phyloP scores from a whole-genome alignment of 2,329 filamentous ascomycete species.

The Penicillium sp. region DNA sequence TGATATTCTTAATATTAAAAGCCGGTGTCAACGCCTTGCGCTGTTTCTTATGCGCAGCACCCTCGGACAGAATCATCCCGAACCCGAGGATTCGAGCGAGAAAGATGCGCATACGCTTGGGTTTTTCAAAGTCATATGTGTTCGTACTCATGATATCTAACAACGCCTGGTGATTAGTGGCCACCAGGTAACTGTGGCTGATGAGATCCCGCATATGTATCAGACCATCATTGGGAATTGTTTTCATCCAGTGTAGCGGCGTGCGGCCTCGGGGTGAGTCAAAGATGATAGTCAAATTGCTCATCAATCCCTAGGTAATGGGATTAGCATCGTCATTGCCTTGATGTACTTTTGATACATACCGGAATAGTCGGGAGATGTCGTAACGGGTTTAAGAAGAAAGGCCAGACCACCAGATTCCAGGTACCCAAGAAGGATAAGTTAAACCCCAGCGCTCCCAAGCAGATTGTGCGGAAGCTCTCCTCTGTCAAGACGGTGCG shows the following conservation, averaged over 20 bases:
- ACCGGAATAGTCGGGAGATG: slow-evolving; percentile 47
- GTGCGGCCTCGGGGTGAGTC: slow-evolving; percentile 33
- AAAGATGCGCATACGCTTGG: slow-evolving; percentile 44
- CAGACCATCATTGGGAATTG: slow-evolving; percentile 56
- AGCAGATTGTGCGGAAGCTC: slow-evolving; percentile 24
- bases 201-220: slow-evolving; percentile 53
- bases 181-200: slow-evolving; percentile 36
- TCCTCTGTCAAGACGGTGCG: slow-evolving; percentile 25
- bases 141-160: slow-evolving; percentile 55
- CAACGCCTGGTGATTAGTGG: slow-evolving; percentile 42
- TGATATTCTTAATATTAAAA: slow-evolving; percentile 39
- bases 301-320: slow-evolving; percentile 24
- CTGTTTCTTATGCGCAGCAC: slow-evolving; percentile 51
- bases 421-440: slow-evolving; percentile 34
- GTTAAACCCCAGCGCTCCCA: slow-evolving; percentile 27
- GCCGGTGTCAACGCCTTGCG: slow-evolving; percentile 39
- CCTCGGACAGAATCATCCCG: slow-evolving; percentile 53
- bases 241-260: slow-evolving; percentile 49
- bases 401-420: slow-evolving; percentile 49
- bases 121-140: slow-evolving; percentile 57
- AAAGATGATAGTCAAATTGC: slow-evolving; percentile 30
- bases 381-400: slow-evolving; percentile 52
- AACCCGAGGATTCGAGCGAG: slow-evolving; percentile 52
- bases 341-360: not conserved
- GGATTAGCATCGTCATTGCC: not conserved